phyloP scores from a whole-genome alignment of 1,284 basidiomycete species.

The Gomphus sp. region DNA sequence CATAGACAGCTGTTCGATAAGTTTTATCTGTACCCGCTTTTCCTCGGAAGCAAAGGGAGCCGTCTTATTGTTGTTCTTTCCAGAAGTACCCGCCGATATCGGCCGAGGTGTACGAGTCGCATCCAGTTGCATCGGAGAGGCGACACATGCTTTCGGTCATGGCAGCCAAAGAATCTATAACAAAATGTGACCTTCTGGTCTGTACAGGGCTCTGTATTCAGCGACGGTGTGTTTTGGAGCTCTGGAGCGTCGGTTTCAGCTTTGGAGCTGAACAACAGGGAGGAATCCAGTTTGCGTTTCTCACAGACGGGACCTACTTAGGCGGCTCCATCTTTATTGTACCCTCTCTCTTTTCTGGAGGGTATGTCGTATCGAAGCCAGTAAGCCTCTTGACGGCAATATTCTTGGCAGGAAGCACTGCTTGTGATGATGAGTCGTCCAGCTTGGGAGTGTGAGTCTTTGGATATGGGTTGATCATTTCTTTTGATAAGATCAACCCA shows the following conservation, averaged over 20 bases:
- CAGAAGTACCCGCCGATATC: conserved; percentile 25
- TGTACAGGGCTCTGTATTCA: conserved; percentile 38
- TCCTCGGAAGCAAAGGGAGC: conserved; percentile 70
- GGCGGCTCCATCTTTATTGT: conserved; percentile 23
- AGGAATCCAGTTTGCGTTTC: conserved; percentile 72
- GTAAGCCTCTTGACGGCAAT: conserved; percentile 36
- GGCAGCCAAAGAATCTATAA: conserved; percentile 68
- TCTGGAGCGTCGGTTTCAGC: conserved; percentile 69
- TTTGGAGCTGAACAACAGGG: conserved; percentile 80
- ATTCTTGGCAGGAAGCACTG: conserved; percentile 55
- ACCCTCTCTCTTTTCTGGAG: conserved; percentile 17
- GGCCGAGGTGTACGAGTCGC: neutral
- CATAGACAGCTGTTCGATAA: conserved; percentile 78
- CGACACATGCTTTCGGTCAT: conserved; percentile 55
- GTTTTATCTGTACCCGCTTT: conserved; percentile 58
- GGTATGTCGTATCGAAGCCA: conserved; percentile 28
- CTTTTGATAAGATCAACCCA: too few relatives aligned
- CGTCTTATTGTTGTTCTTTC: conserved; percentile 59
- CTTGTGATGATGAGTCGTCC: conserved; percentile 36
- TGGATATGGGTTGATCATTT: too few relatives aligned
- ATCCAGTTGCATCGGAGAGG: conserved; percentile 33
- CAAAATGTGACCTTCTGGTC: conserved; percentile 62
- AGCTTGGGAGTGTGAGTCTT: too few relatives aligned
- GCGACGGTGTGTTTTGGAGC: conserved; percentile 60
- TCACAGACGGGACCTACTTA: conserved; percentile 34